phyloP scores from a whole-genome alignment of 2,329 filamentous ascomycete genomes.

The Penicillium glabrum region DNA sequence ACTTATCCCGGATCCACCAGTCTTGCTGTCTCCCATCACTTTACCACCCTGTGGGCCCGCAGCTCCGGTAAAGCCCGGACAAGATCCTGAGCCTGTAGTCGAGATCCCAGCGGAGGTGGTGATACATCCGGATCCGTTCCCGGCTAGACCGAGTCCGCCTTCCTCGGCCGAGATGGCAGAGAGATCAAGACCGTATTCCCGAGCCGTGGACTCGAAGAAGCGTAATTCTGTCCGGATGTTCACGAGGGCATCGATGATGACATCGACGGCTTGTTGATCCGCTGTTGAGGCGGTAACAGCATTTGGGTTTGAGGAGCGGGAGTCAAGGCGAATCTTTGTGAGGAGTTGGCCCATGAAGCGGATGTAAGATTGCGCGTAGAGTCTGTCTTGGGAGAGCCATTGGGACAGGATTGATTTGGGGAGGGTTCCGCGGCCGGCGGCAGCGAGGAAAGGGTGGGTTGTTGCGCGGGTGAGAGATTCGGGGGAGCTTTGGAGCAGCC shows the following conservation, averaged over 20 bases:
- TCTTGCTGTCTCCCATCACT: background rate
- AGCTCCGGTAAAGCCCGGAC: constrained; percentile 32
- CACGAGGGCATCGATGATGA: constrained; percentile 63
- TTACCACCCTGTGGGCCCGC: constrained; percentile 13
- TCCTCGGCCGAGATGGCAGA: constrained; percentile 34
- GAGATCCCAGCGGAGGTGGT: constrained; percentile 17
- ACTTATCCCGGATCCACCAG: too few relatives aligned
- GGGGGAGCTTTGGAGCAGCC: constrained; percentile 55
- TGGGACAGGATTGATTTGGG: constrained; percentile 56
- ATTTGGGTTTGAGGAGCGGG: constrained; percentile 29
- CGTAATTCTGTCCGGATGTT: constrained; percentile 67
- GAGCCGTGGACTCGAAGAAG: constrained; percentile 66
- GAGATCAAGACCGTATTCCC: constrained; percentile 59
- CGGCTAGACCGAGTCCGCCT: constrained; percentile 33
- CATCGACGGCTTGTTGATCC: constrained; percentile 59
- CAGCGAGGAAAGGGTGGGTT: constrained; percentile 64
- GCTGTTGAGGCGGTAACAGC: constrained; percentile 35
- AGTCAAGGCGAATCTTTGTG: constrained; percentile 55
- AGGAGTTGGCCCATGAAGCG: constrained; percentile 66
- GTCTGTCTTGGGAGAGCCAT: constrained; percentile 71
- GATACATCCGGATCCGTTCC: constrained; percentile 9
- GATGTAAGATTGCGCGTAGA: constrained; percentile 71
- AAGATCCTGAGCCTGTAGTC: constrained; percentile 17
- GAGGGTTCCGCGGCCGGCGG: constrained; percentile 63
- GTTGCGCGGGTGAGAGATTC: constrained; percentile 57